Base-by-base conservation (phyloP, 352 stramenopile species). In the Hyaloperonospora arabidopsidis region DNA sequence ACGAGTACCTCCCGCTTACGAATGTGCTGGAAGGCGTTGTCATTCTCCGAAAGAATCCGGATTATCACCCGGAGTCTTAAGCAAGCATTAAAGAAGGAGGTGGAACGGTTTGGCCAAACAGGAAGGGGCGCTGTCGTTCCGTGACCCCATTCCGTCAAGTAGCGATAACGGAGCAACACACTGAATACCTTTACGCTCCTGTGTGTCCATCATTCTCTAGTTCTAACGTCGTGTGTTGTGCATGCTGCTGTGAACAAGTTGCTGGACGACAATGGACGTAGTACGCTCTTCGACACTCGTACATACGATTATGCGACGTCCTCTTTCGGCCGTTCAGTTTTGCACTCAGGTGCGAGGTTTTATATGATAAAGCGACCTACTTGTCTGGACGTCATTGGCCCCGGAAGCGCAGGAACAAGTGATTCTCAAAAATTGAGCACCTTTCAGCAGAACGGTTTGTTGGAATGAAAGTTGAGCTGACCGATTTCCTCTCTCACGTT, bases 1-100 rank as follows among this genome's bases (percentile, higher is more conserved):
- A 98, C 55, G 96, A 99, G 67, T 98, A 98, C 61, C 67, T 98
- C 32, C 85, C 91, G 32, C 84, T 97, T 35, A 94, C 92, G 54
- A 96, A 88, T 63, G 90, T 99, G 57, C 80, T 99, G 66, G 97
- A 99, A 84, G 96, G 96, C 53, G 86, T 99, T 55, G 96, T 99
- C 47, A 98, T 99, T 59, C 76, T 99, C 45, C 96, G 94, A 74
- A 96, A 98, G 72, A 99, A 98, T 72, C 95, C 96, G 23, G 93
- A 94, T 58, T 94, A 78, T 62, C 57, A 90, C 65, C 76, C 81
- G 21, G 84, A 94, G 45, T 81, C 74, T 65, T 92, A 89, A 67
- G 41, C 38, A 45, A 60, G 48, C 45, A 52, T 48, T 47, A 25
- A 55, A 56, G 21, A 54, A 56, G 41, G 52, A 36, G 34, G 18